phyloP scores from a whole-genome alignment of 2,329 filamentous ascomycete species.

The Waltergamsia citrina region DNA sequence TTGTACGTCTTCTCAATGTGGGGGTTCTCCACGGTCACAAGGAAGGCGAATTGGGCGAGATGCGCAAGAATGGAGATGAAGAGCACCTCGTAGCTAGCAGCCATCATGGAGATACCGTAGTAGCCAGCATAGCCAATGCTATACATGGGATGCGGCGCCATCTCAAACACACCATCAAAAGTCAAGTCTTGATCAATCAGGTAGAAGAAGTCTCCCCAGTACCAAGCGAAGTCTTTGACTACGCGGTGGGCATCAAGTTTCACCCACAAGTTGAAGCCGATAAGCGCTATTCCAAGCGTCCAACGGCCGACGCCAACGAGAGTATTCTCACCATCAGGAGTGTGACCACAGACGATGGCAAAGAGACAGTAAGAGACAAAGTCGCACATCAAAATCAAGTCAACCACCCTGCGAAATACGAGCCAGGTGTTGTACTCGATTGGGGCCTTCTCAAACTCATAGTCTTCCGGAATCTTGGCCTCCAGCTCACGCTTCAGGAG shows the following conservation, averaged over 20 bases:
- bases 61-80: slow-evolving; percentile 96
- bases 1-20: slow-evolving; percentile 99
- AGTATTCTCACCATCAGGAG: slow-evolving; percentile 62
- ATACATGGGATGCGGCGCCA: slow-evolving; percentile 98
- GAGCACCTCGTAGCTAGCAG: slow-evolving; percentile 92
- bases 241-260: slow-evolving; percentile 96
- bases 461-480: slow-evolving; percentile 88
- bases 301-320: slow-evolving; percentile 67
- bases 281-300: slow-evolving; percentile 65
- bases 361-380: slow-evolving; percentile 96
- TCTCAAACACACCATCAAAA: slow-evolving; percentile 97
- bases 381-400: slow-evolving; percentile 97
- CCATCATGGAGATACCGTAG: slow-evolving; percentile 97
- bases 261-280: slow-evolving; percentile 96
- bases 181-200: slow-evolving; percentile 96
- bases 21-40: slow-evolving; percentile 86
- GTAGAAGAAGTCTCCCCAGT: slow-evolving; percentile 99
- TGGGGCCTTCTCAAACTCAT: slow-evolving; percentile 84
- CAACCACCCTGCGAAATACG: slow-evolving; percentile 88
- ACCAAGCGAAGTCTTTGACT: slow-evolving; percentile 99
- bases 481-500: slow-evolving; percentile 85
- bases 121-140: slow-evolving; percentile 96
- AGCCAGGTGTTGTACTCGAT: slow-evolving; percentile 99
- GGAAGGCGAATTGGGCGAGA: slow-evolving; percentile 86
- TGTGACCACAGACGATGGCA: slow-evolving; percentile 76